Evolutionary conservation across 2,329 filamentous ascomycete species (phyloP), one percentile per base, ranked within the genome.

Genomic region (Aspergillus puulaauensis): DNA sequence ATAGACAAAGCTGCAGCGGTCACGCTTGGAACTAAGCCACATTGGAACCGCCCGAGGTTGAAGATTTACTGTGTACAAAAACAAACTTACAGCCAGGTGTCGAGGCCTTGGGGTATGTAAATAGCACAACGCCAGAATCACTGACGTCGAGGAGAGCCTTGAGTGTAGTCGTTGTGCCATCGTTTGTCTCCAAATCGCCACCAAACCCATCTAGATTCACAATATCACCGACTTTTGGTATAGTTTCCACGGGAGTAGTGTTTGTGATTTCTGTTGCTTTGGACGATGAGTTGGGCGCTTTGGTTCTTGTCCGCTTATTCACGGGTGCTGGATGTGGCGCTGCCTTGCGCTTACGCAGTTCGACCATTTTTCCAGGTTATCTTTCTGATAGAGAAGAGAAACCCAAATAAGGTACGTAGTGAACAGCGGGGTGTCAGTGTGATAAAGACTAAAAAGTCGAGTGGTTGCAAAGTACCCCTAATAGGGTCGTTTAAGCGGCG

Each of bases 91-190:
- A 98, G 62, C 93, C 93, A 39, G 91, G 91, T 21, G 95, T 99
- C 27, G 90, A 95, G 12, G 95, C 95, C 78, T 90, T 96, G 58
- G 95, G 95, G 72, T 98, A 98, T 33, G 93, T 97, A 75, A 99
- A 97, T 31, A 98, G 79, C 35, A 96, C 91, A 44, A 98, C 89
- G 24, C 93, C 95, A 37, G 84, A 82, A 77, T 90, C 87, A 83
- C 92, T 96, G 70, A 89, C 84, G 52, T 91, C 88, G 49, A 97
- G 83, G 23, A 99, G 86, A 66, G 86, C 81, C 78, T 91, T 89
- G 58, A 99, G 80, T 1, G 86, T 91, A 6, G 89, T 92, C 78
- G 89, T 90, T 54, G 82, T 79, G 68, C 92, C 92, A 63, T 96
- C 91, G 64, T 98, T 87, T 61, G 89, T 95, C 80, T 95, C 86